Percentiles rank a stretch among this genome's conserved stretches.
These are phyloP conservation scores for Cavenderia fasciculata DNA, from an alignment of 78 protist genomes.

Conservation along the genomic window DNA sequence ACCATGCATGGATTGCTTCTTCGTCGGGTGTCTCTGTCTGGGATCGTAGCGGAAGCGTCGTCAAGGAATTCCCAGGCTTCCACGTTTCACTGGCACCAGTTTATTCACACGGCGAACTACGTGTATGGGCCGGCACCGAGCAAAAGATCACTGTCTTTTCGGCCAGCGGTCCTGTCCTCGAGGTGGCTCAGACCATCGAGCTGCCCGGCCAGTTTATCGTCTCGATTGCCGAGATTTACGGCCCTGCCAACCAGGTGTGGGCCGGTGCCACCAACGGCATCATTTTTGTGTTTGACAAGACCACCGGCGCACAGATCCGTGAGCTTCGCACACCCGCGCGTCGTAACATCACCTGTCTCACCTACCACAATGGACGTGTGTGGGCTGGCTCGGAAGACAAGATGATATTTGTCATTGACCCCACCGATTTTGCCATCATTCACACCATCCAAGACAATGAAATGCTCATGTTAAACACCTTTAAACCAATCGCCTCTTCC, in stretches of 20 bases:
- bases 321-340: constrained; percentile 32
- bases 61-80: constrained; percentile 54
- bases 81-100: constrained; percentile 54
- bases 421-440: neutral
- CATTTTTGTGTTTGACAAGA: constrained; percentile 42
- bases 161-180: neutral
- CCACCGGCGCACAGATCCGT: constrained; percentile 35
- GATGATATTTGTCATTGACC: constrained; percentile 59
- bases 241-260: constrained; percentile 64
- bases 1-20: constrained; percentile 50
- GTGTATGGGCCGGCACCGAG: constrained; percentile 69
- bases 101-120: constrained; percentile 50
- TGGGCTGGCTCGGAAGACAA: constrained; percentile 76
- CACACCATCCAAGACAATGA: constrained; percentile 37
- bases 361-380: constrained; percentile 13
- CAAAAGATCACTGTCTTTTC: constrained; percentile 57
- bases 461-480: constrained; percentile 30
- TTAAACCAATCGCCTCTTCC: constrained; percentile 49
- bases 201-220: constrained; percentile 60
- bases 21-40: constrained; percentile 40
- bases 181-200: constrained; percentile 47
- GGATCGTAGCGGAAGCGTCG: neutral
- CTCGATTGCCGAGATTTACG: constrained; percentile 38
- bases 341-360: constrained; percentile 53
- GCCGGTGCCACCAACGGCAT: constrained; percentile 35